Evolutionary conservation across 1,284 basidiomycete genomes (phyloP).

Genomic region (Macrocystidia cucumis): DNA sequence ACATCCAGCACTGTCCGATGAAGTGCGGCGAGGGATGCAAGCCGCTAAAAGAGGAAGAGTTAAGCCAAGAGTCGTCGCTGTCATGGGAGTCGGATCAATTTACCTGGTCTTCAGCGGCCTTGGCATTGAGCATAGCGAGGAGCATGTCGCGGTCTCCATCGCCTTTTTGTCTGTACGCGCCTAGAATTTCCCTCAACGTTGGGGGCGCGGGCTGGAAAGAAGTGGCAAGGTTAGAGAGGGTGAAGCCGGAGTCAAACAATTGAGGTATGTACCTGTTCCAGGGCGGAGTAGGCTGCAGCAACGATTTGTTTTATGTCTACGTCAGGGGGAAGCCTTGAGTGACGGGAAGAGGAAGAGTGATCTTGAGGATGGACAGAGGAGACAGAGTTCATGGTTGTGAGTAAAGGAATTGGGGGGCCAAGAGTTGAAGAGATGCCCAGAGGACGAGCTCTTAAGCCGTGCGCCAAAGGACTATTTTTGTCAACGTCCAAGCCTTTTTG

Average conservation of each 20-base stretch:
- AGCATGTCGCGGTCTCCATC: constrained; percentile 88
- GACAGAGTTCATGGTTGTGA: constrained; percentile 23
- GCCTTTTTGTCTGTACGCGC: constrained; percentile 75
- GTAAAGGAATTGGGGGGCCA: constrained; percentile 25
- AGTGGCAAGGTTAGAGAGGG: constrained; percentile 8
- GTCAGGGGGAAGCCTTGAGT: constrained; percentile 14
- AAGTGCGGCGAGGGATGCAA: constrained; percentile 59
- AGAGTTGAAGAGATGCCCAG: constrained; percentile 24
- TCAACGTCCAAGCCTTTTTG: constrained; percentile 32
- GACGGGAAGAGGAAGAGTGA: constrained; percentile 13
- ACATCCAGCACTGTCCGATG: constrained; percentile 65
- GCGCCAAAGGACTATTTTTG: constrained; percentile 32
- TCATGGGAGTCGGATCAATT: constrained; percentile 11
- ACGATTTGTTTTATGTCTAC: constrained; percentile 21
- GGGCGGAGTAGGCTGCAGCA: constrained; percentile 21
- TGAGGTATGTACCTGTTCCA: constrained; percentile 28
- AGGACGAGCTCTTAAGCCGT: constrained; percentile 34
- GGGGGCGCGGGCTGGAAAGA: constrained; percentile 59
- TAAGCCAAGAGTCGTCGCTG: constrained; percentile 3
- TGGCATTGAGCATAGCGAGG: constrained; percentile 82
- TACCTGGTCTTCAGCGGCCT: constrained; percentile 82
- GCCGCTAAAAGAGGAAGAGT: constrained; percentile 35
- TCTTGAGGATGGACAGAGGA: constrained; percentile 19
- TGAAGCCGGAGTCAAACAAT: constrained; percentile 3
- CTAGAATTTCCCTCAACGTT: constrained; percentile 74